These are phyloP conservation scores for Voacanga thouarsii DNA, from an alignment of 257 asterid genomes.

Conservation along the genomic window DNA sequence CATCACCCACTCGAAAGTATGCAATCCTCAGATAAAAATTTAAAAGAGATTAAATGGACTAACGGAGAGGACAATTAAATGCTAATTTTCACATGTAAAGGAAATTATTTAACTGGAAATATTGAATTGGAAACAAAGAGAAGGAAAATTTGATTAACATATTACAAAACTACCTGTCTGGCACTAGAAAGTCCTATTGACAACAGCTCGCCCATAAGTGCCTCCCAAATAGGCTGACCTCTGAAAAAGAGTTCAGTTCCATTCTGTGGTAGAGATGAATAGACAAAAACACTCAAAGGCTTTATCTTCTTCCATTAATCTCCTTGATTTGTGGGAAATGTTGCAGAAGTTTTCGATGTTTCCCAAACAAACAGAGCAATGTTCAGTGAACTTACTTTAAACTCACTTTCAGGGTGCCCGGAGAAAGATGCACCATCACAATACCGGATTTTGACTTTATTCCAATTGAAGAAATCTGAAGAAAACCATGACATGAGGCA, in stretches of 20 bases:
- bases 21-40: background rate
- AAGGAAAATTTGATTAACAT: background rate
- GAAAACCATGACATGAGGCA: slow-evolving; percentile 17
- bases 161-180: slow-evolving; percentile 47
- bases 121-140: slow-evolving; percentile 12
- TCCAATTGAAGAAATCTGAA: slow-evolving; percentile 92
- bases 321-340: slow-evolving; percentile 13
- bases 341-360: slow-evolving; percentile 17
- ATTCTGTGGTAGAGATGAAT: slow-evolving; percentile 46
- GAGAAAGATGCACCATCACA: slow-evolving; percentile 95
- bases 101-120: background rate
- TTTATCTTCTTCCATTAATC: slow-evolving; percentile 20
- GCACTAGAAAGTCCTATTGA: slow-evolving; percentile 74
- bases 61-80: background rate
- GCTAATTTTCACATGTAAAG: slow-evolving; percentile 1
- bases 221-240: slow-evolving; percentile 89
- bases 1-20: background rate
- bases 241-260: slow-evolving; percentile 72
- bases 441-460: slow-evolving; percentile 77
- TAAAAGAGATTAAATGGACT: background rate
- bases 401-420: slow-evolving; percentile 71
- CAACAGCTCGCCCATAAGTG: slow-evolving; percentile 67
- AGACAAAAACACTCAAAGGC: slow-evolving; percentile 18
- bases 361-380: slow-evolving; percentile 9
- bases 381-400: slow-evolving; percentile 48